Conservation (phyloP, 164 flowering plant species). For the Tinospora cordifolia region DNA sequence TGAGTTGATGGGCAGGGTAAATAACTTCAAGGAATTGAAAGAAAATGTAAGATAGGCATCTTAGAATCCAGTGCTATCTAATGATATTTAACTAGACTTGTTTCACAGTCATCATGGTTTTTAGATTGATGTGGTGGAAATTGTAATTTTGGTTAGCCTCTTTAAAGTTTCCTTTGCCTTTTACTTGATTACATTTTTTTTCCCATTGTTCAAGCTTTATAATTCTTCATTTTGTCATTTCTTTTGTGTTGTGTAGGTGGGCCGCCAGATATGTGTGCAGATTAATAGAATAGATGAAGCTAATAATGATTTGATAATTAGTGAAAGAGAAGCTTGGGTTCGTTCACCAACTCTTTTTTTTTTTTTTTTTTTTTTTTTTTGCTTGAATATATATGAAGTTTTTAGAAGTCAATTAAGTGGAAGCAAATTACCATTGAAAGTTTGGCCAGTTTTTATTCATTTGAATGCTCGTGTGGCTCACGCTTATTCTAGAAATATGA, state of each 20-base stretch:
- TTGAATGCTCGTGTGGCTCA: no score
- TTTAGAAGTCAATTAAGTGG: background rate
- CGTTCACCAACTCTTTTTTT: conserved; percentile 22
- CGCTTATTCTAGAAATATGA: background rate
- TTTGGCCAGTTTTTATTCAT: background rate
- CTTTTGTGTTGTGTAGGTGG: conserved; percentile 51
- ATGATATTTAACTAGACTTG: background rate
- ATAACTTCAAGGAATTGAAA: conserved; percentile 66
- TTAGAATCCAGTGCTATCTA: background rate
- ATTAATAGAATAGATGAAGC: conserved; percentile 67
- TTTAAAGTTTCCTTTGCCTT: background rate
- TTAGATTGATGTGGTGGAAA: background rate
- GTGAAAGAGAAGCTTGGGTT: conserved; percentile 93
- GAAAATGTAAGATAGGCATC: conserved; percentile 52
- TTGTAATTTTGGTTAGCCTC: no score
- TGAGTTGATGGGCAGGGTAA: conserved; percentile 64
- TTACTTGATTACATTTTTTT: background rate
- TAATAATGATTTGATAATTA: conserved; percentile 75
- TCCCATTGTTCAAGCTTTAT: background rate
- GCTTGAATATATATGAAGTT: background rate
- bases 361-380: conserved; percentile 1
- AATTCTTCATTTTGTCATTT: background rate
- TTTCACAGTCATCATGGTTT: background rate
- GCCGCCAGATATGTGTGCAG: conserved; percentile 48
- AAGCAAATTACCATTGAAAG: background rate